A percentile compares a stretch with the other conserved stretches of the same genome.
Conservation (phyloP, 768 basidiomycete genomes). For the Boletus vinaceobasis region DNA sequence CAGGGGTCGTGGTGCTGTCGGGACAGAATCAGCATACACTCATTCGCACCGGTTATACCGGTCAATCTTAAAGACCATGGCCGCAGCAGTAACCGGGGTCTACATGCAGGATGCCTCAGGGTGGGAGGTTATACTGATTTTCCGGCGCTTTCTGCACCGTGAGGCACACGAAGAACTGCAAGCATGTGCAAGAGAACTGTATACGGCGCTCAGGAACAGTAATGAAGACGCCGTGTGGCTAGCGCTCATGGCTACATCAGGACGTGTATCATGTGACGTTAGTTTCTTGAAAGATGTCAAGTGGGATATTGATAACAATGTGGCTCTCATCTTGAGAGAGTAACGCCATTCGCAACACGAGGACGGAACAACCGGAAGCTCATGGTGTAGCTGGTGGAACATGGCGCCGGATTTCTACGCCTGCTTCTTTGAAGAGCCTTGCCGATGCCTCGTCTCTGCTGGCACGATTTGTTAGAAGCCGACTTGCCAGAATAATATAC, state of each 20-base stretch:
- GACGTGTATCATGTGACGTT: constrained; percentile 39
- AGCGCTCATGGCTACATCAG: constrained; percentile 55
- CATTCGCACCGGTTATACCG: constrained; percentile 77
- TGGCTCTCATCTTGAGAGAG: constrained; percentile 26
- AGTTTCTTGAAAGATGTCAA: constrained; percentile 49
- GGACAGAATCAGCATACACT: constrained; percentile 72
- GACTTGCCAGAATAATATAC: not conserved
- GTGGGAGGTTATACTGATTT: constrained; percentile 79
- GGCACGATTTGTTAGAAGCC: not conserved
- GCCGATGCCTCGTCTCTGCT: constrained; percentile 83
- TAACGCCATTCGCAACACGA: constrained; percentile 19
- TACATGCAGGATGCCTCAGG: constrained; percentile 63
- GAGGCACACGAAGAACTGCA: constrained; percentile 76
- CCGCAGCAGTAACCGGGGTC: constrained; percentile 60
- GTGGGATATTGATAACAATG: constrained; percentile 60
- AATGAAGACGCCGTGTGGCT: constrained; percentile 89
- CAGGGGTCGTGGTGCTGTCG: constrained; percentile 47
- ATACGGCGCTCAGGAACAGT: constrained; percentile 50
- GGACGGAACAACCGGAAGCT: constrained; percentile 5
- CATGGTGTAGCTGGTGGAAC: constrained; percentile 40
- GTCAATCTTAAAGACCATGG: constrained; percentile 74
- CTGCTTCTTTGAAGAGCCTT: constrained; percentile 71
- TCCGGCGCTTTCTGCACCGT: constrained; percentile 71
- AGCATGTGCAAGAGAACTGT: constrained; percentile 59
- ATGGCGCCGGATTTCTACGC: constrained; percentile 75